These are phyloP conservation scores for Chalaropsis thielavioides DNA, from an alignment of 2,329 filamentous ascomycete species.

Conservation along the genomic window DNA sequence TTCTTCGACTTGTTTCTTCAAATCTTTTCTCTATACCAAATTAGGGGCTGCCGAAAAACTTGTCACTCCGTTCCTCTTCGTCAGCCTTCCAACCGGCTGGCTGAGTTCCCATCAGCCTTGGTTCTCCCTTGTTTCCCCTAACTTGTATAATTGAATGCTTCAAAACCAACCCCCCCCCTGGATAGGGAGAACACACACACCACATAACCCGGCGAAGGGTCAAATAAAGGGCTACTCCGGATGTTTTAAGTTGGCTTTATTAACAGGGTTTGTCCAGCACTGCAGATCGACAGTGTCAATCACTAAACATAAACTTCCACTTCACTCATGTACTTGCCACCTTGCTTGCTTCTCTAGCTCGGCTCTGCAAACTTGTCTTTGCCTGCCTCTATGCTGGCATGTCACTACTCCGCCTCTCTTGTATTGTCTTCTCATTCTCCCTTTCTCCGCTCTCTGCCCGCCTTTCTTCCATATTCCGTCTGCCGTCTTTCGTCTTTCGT, in stretches of 20 bases:
- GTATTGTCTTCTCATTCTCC: not conserved
- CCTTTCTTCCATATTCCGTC: not conserved
- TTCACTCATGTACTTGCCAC: not conserved
- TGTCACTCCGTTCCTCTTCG: not conserved
- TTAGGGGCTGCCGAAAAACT: too few species aligned
- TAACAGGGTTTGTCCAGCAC: not conserved
- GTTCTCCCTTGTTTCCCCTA: not conserved
- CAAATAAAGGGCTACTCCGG: not conserved
- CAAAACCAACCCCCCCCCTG: not conserved
- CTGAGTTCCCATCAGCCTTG: not conserved
- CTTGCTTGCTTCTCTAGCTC: not conserved
- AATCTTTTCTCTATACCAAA: not conserved
- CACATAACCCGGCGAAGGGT: not conserved
- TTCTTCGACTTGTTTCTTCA: not conserved
- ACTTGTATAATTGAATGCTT: not conserved
- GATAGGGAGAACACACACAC: constrained; percentile 3
- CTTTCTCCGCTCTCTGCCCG: not conserved
- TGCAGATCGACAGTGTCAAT: constrained; percentile 3
- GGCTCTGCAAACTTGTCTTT: not conserved
- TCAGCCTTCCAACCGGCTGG: not conserved
- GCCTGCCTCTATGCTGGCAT: not conserved
- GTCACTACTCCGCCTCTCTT: not conserved
- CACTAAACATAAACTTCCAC: not conserved
- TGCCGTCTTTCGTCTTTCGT: not conserved
- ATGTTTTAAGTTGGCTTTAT: constrained; percentile 1